These are phyloP conservation scores for Phylloboletellus chloephorus DNA, from an alignment of 1,284 basidiomycete genomes.

Conservation along the genomic window DNA sequence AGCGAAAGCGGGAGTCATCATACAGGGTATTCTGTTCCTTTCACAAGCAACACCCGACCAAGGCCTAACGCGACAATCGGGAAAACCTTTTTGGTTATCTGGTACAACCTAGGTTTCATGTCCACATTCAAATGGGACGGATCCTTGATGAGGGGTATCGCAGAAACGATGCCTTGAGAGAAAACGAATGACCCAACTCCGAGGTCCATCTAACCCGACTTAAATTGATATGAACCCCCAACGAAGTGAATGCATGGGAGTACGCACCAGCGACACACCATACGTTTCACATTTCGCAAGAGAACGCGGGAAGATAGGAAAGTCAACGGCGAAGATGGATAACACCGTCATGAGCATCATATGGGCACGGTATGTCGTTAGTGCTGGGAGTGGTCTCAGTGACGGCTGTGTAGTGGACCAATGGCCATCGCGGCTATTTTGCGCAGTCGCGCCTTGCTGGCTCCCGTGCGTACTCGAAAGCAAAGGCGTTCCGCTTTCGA, in stretches of 20 bases:
- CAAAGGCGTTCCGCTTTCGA: slow-evolving; percentile 44
- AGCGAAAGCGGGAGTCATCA: slow-evolving; percentile 18
- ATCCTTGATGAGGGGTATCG: slow-evolving; percentile 67
- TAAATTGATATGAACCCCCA: slow-evolving; percentile 6
- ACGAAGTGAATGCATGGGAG: background rate
- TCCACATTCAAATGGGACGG: slow-evolving; percentile 48
- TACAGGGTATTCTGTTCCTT: slow-evolving; percentile 92
- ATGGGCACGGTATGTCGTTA: slow-evolving; percentile 89
- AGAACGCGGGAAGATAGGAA: slow-evolving; percentile 82
- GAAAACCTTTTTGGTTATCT: slow-evolving; percentile 50
- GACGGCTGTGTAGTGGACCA: slow-evolving; percentile 21
- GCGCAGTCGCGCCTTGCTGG: slow-evolving; percentile 15
- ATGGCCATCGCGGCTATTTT: slow-evolving; percentile 13
- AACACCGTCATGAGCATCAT: slow-evolving; percentile 94
- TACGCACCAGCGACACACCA: slow-evolving; percentile 82
- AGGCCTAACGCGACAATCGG: slow-evolving; percentile 76
- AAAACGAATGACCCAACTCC: slow-evolving; percentile 97
- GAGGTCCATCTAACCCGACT: slow-evolving; percentile 81
- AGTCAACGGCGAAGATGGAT: slow-evolving; percentile 95
- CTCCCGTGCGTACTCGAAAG: slow-evolving; percentile 38
- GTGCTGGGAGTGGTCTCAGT: slow-evolving; percentile 51
- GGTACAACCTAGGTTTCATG: slow-evolving; percentile 46
- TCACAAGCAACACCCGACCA: slow-evolving; percentile 80
- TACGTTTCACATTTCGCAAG: slow-evolving; percentile 94
- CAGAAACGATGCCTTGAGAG: slow-evolving; percentile 86